These are phyloP conservation scores for Diplodia corticola DNA, from an alignment of 2,329 filamentous ascomycete genomes.

Conservation along the genomic window DNA sequence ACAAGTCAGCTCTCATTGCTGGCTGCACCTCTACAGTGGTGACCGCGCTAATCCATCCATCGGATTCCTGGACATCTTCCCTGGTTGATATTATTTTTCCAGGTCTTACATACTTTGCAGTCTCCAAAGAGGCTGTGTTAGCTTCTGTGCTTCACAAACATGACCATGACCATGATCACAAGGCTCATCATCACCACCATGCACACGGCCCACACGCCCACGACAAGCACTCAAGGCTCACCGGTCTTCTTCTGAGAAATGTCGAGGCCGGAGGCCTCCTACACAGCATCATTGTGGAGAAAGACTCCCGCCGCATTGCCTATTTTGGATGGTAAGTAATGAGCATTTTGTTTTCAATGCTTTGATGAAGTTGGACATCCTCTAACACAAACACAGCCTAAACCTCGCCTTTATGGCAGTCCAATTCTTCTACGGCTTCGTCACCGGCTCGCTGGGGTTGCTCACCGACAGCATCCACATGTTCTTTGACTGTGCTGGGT, in stretches of 20 bases:
- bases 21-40: slow-evolving; percentile 31
- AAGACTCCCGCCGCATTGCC: slow-evolving; percentile 91
- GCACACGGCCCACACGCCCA: slow-evolving; percentile 30
- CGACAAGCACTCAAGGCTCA: slow-evolving; percentile 65
- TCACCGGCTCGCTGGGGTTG: slow-evolving; percentile 91
- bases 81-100: not conserved
- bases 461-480: slow-evolving; percentile 98
- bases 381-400: slow-evolving; percentile 55
- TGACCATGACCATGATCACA: slow-evolving; percentile 29
- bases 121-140: not conserved
- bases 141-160: slow-evolving; percentile 26
- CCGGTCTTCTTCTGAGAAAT: slow-evolving; percentile 68
- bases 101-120: not conserved
- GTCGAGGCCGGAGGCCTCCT: slow-evolving; percentile 74
- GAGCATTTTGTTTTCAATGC: not conserved
- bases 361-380: not conserved
- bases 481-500: slow-evolving; percentile 96
- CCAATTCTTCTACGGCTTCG: slow-evolving; percentile 89
- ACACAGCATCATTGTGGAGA: slow-evolving; percentile 83
- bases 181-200: slow-evolving; percentile 32
- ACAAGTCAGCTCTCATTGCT: slow-evolving; percentile 35
- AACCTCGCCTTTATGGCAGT: slow-evolving; percentile 95
- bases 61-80: slow-evolving; percentile 24
- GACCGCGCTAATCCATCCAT: slow-evolving; percentile 33
- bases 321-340: slow-evolving; percentile 85